A percentile compares a stretch with the other conserved stretches of the same genome.
phyloP scores from a whole-genome alignment of 2,329 filamentous ascomycete species.

The Aspergillus chevalieri region DNA sequence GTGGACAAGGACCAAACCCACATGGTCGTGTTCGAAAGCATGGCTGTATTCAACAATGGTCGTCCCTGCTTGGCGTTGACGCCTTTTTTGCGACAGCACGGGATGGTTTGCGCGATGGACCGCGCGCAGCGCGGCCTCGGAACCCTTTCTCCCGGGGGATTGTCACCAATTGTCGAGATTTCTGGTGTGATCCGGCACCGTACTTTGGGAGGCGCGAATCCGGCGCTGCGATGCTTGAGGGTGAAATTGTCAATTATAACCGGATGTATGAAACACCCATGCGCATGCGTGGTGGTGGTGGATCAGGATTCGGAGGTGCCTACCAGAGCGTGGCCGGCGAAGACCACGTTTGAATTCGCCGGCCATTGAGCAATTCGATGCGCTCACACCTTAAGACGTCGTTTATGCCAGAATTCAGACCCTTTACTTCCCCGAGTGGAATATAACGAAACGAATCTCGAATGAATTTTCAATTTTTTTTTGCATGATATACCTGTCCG shows the following conservation, averaged over 20 bases:
- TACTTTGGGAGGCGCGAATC: slow-evolving; percentile 69
- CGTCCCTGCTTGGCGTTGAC: slow-evolving; percentile 79
- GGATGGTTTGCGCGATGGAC: slow-evolving; percentile 55
- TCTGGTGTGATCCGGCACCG: slow-evolving; percentile 87
- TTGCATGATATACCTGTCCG: not conserved
- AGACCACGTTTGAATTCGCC: slow-evolving; percentile 29
- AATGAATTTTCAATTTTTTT: slow-evolving; percentile 3
- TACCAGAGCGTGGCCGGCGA: slow-evolving; percentile 53
- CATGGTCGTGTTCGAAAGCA: slow-evolving; percentile 42
- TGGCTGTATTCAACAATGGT: slow-evolving; percentile 72
- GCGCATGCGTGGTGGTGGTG: slow-evolving; percentile 52
- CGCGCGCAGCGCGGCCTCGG: slow-evolving; percentile 46
- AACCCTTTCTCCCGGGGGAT: slow-evolving; percentile 85
- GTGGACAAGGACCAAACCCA: slow-evolving; percentile 60
- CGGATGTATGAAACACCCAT: slow-evolving; percentile 80
- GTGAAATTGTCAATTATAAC: slow-evolving; percentile 77
- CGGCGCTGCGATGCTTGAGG: slow-evolving; percentile 69
- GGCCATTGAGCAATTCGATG: slow-evolving; percentile 5
- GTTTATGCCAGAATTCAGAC: not conserved
- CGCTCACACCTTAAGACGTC: not conserved
- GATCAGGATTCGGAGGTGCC: slow-evolving; percentile 41
- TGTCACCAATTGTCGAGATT: slow-evolving; percentile 87
- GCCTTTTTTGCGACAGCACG: slow-evolving; percentile 88
- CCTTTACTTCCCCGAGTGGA: not conserved
- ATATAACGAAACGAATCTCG: slow-evolving; percentile 11